Evolutionary conservation across 495 filamentous ascomycete species (phyloP).

Genomic region (Aspergillus leporis): DNA sequence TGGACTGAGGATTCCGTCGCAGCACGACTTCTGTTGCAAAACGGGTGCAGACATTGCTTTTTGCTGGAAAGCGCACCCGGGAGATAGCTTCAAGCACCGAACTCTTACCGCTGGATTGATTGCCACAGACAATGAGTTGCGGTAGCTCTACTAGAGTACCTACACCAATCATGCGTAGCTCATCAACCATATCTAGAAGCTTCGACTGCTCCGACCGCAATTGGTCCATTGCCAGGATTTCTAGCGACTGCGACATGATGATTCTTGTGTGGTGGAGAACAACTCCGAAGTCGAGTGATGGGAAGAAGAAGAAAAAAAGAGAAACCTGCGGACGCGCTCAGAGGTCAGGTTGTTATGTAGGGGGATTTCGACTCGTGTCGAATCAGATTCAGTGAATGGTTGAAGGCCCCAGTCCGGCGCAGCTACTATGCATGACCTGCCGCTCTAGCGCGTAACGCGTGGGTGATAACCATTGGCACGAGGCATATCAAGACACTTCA

Average conservation of each 20-base stretch:
- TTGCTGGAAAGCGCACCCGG: slow-evolving; percentile 65
- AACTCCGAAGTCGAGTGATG: too few species aligned
- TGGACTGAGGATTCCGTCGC: slow-evolving; percentile 27
- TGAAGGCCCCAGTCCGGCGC: too few species aligned
- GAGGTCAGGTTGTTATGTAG: too few species aligned
- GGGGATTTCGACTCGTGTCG: too few species aligned
- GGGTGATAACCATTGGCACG: too few species aligned
- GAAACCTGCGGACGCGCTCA: too few species aligned
- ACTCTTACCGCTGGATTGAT: slow-evolving; percentile 72
- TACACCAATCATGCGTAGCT: slow-evolving; percentile 55
- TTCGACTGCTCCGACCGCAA: slow-evolving; percentile 27
- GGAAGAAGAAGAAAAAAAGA: too few species aligned
- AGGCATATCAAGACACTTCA: too few species aligned
- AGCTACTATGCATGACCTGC: too few species aligned
- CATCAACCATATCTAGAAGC: slow-evolving; percentile 59
- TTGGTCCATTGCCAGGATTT: slow-evolving; percentile 20
- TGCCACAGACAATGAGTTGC: slow-evolving; percentile 72
- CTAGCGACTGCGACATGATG: slow-evolving; percentile 1
- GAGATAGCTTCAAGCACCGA: slow-evolving; percentile 75
- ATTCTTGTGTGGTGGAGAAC: too few species aligned
- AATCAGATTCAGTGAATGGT: too few species aligned
- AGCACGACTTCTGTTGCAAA: slow-evolving; percentile 67
- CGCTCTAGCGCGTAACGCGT: too few species aligned
- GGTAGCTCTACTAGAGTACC: slow-evolving; percentile 61
- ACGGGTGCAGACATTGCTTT: slow-evolving; percentile 64